phyloP scores from a whole-genome alignment of 1,284 basidiomycete species.

The Tausonia pullulans region DNA sequence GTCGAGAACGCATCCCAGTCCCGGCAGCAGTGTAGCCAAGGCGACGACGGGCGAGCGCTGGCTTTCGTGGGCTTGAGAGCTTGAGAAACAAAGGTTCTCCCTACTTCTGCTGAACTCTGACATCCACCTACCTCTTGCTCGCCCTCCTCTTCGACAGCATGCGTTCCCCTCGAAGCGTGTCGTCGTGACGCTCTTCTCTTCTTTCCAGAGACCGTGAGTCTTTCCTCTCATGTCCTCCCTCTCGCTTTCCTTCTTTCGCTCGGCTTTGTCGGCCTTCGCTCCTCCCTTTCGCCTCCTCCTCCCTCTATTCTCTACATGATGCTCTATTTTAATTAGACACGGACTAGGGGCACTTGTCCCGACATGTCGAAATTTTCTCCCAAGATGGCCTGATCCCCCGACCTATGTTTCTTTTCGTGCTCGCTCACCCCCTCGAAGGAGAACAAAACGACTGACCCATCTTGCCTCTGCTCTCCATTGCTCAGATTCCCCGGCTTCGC shows the following conservation, averaged over 20 bases:
- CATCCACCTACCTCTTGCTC: too few species aligned
- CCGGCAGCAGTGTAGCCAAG: too few species aligned
- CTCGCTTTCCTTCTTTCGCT: not conserved
- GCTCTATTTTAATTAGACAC: conserved; percentile 1
- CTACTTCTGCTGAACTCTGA: too few species aligned
- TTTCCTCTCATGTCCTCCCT: not conserved
- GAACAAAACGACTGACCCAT: not conserved
- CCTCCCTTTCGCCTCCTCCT: not conserved
- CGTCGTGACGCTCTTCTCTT: not conserved
- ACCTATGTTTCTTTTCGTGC: not conserved
- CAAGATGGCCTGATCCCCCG: not conserved
- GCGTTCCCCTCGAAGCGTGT: not conserved
- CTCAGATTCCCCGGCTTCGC: too few species aligned
- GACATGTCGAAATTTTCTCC: not conserved
- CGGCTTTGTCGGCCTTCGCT: not conserved
- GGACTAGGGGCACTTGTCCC: not conserved
- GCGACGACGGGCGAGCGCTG: not conserved
- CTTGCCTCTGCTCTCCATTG: not conserved
- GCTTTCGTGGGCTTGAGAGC: not conserved
- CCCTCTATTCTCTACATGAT: not conserved
- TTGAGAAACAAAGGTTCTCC: not conserved
- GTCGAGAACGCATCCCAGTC: too few species aligned
- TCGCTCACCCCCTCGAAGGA: not conserved
- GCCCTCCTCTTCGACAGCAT: too few species aligned
- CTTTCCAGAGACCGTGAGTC: not conserved